Evolutionary conservation across 192 early-diverging fungal species (phyloP), one percentile per base, ranked within the genome.

Genomic region (Coemansia sp.): DNA sequence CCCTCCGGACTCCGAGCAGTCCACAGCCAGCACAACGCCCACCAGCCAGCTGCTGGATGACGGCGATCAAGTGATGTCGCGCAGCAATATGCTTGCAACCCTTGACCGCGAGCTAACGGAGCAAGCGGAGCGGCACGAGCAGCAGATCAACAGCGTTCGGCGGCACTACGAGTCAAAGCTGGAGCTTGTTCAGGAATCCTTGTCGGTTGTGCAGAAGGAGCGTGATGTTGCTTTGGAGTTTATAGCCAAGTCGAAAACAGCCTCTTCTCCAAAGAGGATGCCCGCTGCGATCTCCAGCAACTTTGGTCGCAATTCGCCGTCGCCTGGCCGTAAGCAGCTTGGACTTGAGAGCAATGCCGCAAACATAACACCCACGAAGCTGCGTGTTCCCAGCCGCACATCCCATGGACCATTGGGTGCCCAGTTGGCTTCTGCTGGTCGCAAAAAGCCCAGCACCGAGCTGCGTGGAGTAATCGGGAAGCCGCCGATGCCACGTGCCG

Each of bases 101-200:
- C 68, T 79, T 20, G 70, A 79, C 36, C 70, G 67, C 11, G 76
- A 79, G 64, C 67, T 79, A 23, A 68, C 70, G 17, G 70, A 73
- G 50, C 76, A 79, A 50, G 76, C 76, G 19, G 66, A 72, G 57
- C 70, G 76, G 44, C 76, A 79, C 50, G 76, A 79, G 60, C 62
- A 79, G 13, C 76, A 79, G 53, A 79, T 79, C 19, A 66, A 37
- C 59, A 73, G 70, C 29, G 76, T 79, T 55, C 76, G 76, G 13
- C 63, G 70, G 6, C 70, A 79, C 41, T 79, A 72, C 57, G 70
- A 68, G 54, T 69, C 70, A 11, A 72, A 72, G 53, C 59, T 79
- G 1, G 76, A 79, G 54, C 76, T 79, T 22, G 30, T 67, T 23
- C 76, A 64, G 11, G 76, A 79, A 61, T 50, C 76, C 3, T 57